phyloP scores from a whole-genome alignment of 305 asterid genomes.

The Ilex paraguariensis region DNA sequence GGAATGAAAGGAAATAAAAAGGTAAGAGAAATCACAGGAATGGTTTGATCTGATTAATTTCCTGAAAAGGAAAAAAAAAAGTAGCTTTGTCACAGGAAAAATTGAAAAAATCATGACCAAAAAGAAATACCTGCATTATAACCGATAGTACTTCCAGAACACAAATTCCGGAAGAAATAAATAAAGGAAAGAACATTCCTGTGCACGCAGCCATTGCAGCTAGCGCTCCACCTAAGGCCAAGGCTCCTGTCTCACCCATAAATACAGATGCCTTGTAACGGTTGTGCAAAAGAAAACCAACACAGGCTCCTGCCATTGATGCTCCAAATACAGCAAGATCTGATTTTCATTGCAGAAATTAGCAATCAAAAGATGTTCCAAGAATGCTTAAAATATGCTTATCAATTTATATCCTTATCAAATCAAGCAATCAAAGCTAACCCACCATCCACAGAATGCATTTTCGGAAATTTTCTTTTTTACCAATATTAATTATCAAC shows the following conservation, averaged over 20 bases:
- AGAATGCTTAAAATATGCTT: no score
- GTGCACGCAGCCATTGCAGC: constrained; percentile 97
- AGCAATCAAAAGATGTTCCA: constrained; percentile 16
- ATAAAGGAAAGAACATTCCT: constrained; percentile 88
- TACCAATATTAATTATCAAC: neutral
- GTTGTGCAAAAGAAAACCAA: constrained; percentile 85
- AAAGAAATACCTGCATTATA: constrained; percentile 48
- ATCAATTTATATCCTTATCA: neutral
- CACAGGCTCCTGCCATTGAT: constrained; percentile 97
- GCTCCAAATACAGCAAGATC: constrained; percentile 93
- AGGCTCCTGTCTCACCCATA: constrained; percentile 90
- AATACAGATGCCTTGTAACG: constrained; percentile 73
- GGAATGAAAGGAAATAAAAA: neutral
- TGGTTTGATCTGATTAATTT: no score
- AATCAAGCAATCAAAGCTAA: neutral
- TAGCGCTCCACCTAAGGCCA: constrained; percentile 92
- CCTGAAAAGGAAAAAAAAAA: neutral
- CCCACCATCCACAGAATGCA: neutral
- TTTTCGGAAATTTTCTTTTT: no score
- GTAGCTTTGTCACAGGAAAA: neutral
- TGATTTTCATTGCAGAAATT: constrained; percentile 25
- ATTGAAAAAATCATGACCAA: no score
- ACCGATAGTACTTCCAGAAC: constrained; percentile 59
- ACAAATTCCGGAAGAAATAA: constrained; percentile 71
- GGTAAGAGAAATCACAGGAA: no score